Evolutionary conservation across 371 early-diverging fungal genomes (phyloP).

Genomic region (Batrachochytrium dendrobatidis): DNA sequence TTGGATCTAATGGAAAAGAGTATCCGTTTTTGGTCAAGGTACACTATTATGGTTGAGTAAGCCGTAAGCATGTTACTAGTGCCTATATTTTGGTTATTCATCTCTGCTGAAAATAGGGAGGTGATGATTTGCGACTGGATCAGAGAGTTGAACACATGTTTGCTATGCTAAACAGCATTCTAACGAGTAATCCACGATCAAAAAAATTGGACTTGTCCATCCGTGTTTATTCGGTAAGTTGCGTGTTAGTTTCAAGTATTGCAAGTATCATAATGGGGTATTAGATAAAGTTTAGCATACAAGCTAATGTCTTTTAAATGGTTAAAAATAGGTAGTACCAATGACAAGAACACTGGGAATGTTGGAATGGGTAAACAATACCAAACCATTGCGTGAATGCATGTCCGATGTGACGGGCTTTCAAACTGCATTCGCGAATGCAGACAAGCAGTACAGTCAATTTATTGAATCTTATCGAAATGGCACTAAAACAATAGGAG

Average conservation of each 20-base stretch:
- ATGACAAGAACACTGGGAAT: conserved; percentile 58
- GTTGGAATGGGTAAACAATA: conserved; percentile 60
- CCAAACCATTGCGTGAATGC: conserved; percentile 33
- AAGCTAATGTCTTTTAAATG: background rate
- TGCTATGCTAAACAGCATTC: conserved; percentile 62
- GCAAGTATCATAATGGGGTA: background rate
- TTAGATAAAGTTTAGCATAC: background rate
- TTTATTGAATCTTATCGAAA: conserved; percentile 16
- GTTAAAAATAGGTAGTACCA: conserved; percentile 50
- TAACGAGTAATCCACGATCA: conserved; percentile 49
- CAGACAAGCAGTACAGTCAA: conserved; percentile 8
- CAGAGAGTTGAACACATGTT: conserved; percentile 74
- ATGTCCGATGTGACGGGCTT: conserved; percentile 19
- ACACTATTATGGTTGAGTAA: too few species aligned
- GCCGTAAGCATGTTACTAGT: too few species aligned
- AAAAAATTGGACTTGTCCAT: conserved; percentile 37
- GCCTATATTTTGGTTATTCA: too few species aligned
- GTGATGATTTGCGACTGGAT: conserved; percentile 74
- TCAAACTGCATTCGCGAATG: conserved; percentile 11
- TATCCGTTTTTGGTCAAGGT: conserved; percentile 71
- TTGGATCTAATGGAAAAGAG: conserved; percentile 64
- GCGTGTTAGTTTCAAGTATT: background rate
- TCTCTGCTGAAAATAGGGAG: conserved; percentile 48
- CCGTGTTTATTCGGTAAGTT: conserved; percentile 50
- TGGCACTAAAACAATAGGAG: conserved; percentile 9